Evolutionary conservation across 2,329 filamentous ascomycete species (phyloP), one percentile per base, ranked within the genome.

Genomic region (Drechslerella coelobrocha): DNA sequence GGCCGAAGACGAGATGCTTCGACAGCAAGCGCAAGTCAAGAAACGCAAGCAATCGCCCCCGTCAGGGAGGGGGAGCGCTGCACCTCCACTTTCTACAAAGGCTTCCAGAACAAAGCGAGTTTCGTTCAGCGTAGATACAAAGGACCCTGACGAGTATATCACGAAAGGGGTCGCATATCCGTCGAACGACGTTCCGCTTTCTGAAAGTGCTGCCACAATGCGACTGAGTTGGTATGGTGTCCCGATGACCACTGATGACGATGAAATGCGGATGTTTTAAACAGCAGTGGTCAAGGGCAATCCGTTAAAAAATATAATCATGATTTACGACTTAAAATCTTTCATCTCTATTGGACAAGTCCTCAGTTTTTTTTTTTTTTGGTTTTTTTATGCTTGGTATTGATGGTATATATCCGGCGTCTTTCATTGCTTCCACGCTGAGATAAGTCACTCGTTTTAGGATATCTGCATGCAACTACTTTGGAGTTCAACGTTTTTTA

Each of bases 231-330:
- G 60, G 41, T 63, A 71, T 39, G 29, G 27, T 17, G 17, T 21
- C 17, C 41, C 41, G 41, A 45, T 60, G 3, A 41, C 24, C 50
- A 60, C 66, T 12, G 55, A 63, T 14, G 59, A 55, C 12, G 59
- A 54, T 17, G 59, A 63, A 8, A 43, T 71, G 41, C 39, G 50
- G 7, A 71, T 71, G 59, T 53, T 69, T 27, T 69, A 47, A 59
- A 27, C 21, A 14, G n/a, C 23, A 45, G 41, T 14, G 17, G 41
- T 39, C 34, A 3, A 5, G n/a, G 3, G 17, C 34, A 2, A 45
- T 34, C 26, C 21, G 17, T 50, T 21, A 23, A 31, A 6, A 10
- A 24, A 7, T 43, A 24, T 43, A 41, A n/a, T n/a, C 17, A 10
- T 24, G 6, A 19, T 19, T 45, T 45, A 45, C 24, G 21, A 47